These are phyloP conservation scores for Solanum hybrid DNA, from an alignment of 305 asterid species.

Conservation along the genomic window DNA sequence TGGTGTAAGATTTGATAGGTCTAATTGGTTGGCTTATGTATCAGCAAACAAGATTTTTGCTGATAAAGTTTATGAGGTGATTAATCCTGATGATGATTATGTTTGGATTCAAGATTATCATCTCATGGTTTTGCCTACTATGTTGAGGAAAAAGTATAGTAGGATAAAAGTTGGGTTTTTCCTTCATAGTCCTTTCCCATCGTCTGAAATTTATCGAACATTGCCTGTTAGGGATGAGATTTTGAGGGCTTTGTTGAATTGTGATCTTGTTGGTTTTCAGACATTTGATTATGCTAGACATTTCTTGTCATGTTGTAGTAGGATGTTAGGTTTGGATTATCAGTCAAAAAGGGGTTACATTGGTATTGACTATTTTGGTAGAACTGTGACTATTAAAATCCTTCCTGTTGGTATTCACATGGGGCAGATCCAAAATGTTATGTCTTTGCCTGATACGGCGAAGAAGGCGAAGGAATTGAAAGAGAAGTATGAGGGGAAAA, in stretches of 20 bases:
- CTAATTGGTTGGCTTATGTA: slow-evolving; percentile 65
- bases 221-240: slow-evolving; percentile 85
- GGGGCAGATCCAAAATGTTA: slow-evolving; percentile 44
- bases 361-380: slow-evolving; percentile 71
- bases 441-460: slow-evolving; percentile 34
- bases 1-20: slow-evolving; percentile 61
- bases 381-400: slow-evolving; percentile 70
- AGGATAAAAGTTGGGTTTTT: slow-evolving; percentile 68
- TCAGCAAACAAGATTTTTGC: slow-evolving; percentile 73
- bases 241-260: slow-evolving; percentile 66
- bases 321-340: slow-evolving; percentile 82
- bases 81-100: slow-evolving; percentile 65
- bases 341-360: slow-evolving; percentile 82
- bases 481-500: slow-evolving; percentile 37
- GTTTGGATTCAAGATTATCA: slow-evolving; percentile 89
- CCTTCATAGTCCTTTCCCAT: slow-evolving; percentile 69
- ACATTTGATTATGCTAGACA: slow-evolving; percentile 92
- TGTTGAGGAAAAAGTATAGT: slow-evolving; percentile 53
- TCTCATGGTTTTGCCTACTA: slow-evolving; percentile 70
- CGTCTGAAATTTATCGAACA: slow-evolving; percentile 70
- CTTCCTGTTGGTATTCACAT: slow-evolving; percentile 72
- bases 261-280: slow-evolving; percentile 78
- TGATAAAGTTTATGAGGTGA: slow-evolving; percentile 72
- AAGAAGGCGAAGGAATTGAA: slow-evolving; percentile 39
- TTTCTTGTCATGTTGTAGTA: slow-evolving; percentile 78